phyloP scores from a whole-genome alignment of 805 yeast genomes.

The Saturnispora besseyi region DNA sequence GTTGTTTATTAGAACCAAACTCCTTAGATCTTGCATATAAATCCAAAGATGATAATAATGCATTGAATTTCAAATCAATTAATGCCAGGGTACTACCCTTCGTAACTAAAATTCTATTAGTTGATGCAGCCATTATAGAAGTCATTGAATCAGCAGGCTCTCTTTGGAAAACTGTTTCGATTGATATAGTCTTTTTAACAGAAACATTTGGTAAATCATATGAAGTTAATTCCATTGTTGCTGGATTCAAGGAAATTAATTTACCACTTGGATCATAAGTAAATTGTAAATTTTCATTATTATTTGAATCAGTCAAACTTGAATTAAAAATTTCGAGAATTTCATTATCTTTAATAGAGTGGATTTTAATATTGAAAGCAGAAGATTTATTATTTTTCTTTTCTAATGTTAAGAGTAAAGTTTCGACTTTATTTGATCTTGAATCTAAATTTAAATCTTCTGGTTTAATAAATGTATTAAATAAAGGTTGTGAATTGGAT shows the following conservation, averaged over 20 bases:
- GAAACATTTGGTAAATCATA: constrained; percentile 28
- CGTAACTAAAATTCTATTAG: constrained; percentile 39
- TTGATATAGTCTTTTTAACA: constrained; percentile 23
- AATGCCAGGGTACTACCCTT: constrained; percentile 33
- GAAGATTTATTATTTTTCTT: constrained; percentile 8
- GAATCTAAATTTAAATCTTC: constrained; percentile 19
- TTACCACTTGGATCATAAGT: constrained; percentile 26
- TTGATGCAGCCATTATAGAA: constrained; percentile 33
- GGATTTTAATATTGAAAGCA: constrained; percentile 20
- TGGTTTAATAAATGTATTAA: constrained; percentile 22
- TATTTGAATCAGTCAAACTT: constrained; percentile 15
- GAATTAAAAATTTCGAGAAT: constrained; percentile 25
- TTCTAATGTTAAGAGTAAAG: constrained; percentile 19
- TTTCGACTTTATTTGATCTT: constrained; percentile 15
- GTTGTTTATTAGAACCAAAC: constrained; percentile 14
- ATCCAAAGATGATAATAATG: constrained; percentile 27
- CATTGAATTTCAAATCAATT: constrained; percentile 36
- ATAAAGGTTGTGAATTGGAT: constrained; percentile 10
- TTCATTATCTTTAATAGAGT: constrained; percentile 21
- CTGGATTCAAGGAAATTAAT: constrained; percentile 17
- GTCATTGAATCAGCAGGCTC: constrained; percentile 22
- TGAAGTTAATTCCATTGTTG: constrained; percentile 15
- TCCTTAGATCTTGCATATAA: constrained; percentile 25
- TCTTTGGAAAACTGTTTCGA: constrained; percentile 19
- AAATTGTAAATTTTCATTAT: constrained; percentile 9